Evolutionary conservation across 495 filamentous ascomycete genomes (phyloP).

Genomic region (Cetradonia linearis): DNA sequence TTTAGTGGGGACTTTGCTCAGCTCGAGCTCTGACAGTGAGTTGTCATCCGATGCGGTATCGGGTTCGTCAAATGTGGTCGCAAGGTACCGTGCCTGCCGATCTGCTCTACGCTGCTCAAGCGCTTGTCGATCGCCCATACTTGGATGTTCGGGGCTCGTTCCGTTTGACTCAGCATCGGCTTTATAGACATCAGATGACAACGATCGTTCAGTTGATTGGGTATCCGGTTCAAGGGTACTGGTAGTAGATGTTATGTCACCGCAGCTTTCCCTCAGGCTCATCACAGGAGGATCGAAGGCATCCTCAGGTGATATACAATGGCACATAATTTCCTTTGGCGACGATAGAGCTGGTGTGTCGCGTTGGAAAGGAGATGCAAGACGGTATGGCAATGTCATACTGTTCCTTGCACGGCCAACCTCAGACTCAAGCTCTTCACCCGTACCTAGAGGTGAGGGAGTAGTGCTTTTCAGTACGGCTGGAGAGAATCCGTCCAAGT

Average conservation of each 20-base stretch:
- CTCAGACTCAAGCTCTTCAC: neutral
- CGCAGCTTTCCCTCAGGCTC: neutral
- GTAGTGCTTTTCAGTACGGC: neutral
- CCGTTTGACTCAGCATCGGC: conserved; percentile 10
- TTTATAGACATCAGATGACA: conserved; percentile 9
- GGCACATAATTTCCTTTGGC: no score
- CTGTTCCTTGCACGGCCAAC: neutral
- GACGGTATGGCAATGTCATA: neutral
- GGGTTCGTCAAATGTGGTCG: neutral
- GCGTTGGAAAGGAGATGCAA: neutral
- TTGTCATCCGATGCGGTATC: conserved; percentile 16
- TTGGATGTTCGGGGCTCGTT: conserved; percentile 3
- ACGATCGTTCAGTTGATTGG: neutral
- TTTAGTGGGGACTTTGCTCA: conserved; percentile 4
- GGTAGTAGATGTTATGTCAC: neutral
- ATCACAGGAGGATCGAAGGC: neutral
- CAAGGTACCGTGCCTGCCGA: conserved; percentile 12
- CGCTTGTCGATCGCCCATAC: conserved; percentile 14
- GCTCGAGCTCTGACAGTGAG: conserved; percentile 2
- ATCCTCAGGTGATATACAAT: neutral
- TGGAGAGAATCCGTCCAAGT: neutral
- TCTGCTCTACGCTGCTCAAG: conserved; percentile 10
- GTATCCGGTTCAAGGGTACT: neutral
- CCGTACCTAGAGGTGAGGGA: neutral
- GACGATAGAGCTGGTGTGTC: neutral